phyloP scores from a whole-genome alignment of 176 grass and related monocot species.

The Olyra latifolia region DNA sequence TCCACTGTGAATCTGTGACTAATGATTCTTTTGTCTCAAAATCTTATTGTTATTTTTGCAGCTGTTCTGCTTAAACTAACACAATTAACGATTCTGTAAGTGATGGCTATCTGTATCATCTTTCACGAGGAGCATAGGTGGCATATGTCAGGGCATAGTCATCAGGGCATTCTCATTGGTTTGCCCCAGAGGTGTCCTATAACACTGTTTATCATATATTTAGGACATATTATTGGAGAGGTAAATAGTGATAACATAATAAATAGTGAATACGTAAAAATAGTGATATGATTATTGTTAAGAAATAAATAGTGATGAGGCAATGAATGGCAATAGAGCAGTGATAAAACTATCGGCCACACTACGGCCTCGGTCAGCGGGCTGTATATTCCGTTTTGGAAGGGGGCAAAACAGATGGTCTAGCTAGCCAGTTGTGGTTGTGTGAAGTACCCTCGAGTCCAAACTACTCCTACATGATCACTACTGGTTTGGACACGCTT shows the following conservation, averaged over 20 bases:
- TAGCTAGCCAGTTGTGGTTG: slow-evolving; percentile 13
- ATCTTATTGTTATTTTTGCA: neutral
- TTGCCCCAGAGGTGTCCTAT: no score
- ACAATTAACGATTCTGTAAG: neutral
- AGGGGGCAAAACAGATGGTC: neutral
- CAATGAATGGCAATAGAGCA: no score
- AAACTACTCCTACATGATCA: slow-evolving; percentile 38
- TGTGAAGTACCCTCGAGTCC: slow-evolving; percentile 41
- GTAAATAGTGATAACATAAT: no score
- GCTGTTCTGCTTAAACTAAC: neutral
- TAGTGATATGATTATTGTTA: no score
- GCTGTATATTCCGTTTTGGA: no score
- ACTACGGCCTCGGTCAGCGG: no score
- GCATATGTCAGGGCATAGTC: slow-evolving; percentile 17
- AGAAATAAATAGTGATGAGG: no score
- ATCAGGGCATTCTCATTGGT: no score
- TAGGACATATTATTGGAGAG: no score
- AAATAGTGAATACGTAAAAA: no score
- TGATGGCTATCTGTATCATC: neutral
- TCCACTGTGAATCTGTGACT: neutral
- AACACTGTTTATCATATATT: no score
- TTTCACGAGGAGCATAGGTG: slow-evolving; percentile 17
- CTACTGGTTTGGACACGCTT: slow-evolving; percentile 37
- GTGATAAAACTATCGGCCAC: no score
- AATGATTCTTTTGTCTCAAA: neutral